Conservation (phyloP, 805 yeast species). For the Huiozyma sinensis region DNA sequence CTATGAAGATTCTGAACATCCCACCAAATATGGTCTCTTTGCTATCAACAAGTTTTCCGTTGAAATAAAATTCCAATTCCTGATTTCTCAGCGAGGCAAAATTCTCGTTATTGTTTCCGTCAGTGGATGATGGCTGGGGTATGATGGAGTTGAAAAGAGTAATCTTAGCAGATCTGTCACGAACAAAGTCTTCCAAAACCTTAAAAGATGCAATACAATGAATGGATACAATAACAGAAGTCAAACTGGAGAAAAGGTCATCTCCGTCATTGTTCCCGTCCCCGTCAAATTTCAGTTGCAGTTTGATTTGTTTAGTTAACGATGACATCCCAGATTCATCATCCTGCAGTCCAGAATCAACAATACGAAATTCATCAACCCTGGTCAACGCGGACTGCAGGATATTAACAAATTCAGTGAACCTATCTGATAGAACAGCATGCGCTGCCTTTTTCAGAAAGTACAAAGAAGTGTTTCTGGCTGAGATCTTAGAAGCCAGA, state of each 20-base stretch:
- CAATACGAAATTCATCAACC: conserved; percentile 60
- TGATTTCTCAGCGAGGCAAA: conserved; percentile 14
- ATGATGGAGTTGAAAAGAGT: conserved; percentile 12
- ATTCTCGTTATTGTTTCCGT: conserved; percentile 2
- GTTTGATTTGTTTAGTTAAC: conserved; percentile 60
- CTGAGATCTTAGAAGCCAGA: conserved; percentile 4
- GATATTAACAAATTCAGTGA: conserved; percentile 40
- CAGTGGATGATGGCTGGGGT: not conserved
- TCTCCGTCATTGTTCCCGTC: conserved; percentile 13
- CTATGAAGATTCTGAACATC: conserved; percentile 40
- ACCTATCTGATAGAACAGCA: conserved; percentile 24
- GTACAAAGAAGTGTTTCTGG: not conserved
- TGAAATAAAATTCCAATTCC: conserved; percentile 46
- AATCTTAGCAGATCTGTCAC: conserved; percentile 27
- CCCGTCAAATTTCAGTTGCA: conserved; percentile 40
- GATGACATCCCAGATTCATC: conserved; percentile 41
- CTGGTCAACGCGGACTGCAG: conserved; percentile 67
- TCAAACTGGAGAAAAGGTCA: conserved; percentile 17
- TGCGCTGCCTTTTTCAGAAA: conserved; percentile 37
- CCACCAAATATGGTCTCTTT: conserved; percentile 74
- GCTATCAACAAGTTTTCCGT: conserved; percentile 47
- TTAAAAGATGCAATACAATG: conserved; percentile 44
- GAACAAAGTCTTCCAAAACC: conserved; percentile 35
- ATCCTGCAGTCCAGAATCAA: conserved; percentile 30
- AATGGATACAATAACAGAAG: conserved; percentile 30